phyloP scores from a whole-genome alignment of 371 early-diverging fungal species.

The Mucor lusitanicus region DNA sequence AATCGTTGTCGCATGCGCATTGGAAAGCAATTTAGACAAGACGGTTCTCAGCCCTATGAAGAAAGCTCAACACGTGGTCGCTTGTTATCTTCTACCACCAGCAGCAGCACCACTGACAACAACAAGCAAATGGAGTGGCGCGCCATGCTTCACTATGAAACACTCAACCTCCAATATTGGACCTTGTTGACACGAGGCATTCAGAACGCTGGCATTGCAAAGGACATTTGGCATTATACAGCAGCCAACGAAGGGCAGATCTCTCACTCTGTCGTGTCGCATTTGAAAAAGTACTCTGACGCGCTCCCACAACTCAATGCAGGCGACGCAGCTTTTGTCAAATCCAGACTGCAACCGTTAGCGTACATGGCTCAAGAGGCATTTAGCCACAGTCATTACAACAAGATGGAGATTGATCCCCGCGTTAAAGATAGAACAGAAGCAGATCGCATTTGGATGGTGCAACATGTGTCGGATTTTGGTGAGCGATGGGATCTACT shows the following conservation, averaged over 20 bases:
- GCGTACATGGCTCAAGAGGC: slow-evolving; percentile 37
- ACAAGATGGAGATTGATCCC: slow-evolving; percentile 1
- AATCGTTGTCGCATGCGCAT: slow-evolving; percentile 68
- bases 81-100: slow-evolving; percentile 5
- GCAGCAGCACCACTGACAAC: not conserved
- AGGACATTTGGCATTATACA: slow-evolving; percentile 41
- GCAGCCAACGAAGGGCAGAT: slow-evolving; percentile 30
- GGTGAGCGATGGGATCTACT: slow-evolving; percentile 25
- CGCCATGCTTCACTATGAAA: slow-evolving; percentile 35
- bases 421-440: slow-evolving; percentile 13
- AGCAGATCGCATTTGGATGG: slow-evolving; percentile 25
- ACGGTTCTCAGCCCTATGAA: slow-evolving; percentile 49
- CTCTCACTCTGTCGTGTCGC: slow-evolving; percentile 29
- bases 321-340: slow-evolving; percentile 21
- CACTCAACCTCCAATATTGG: slow-evolving; percentile 58
- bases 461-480: slow-evolving; percentile 22
- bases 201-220: slow-evolving; percentile 41
- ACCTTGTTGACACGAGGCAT: slow-evolving; percentile 50
- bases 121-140: slow-evolving; percentile 18
- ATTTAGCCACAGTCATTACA: slow-evolving; percentile 25
- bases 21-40: slow-evolving; percentile 45
- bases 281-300: slow-evolving; percentile 19
- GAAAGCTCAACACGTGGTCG: slow-evolving; percentile 21
- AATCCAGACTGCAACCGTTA: slow-evolving; percentile 27
- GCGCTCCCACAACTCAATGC: slow-evolving; percentile 11